Percentiles rank a stretch among this genome's conserved stretches.
Evolutionary conservation across 2,329 filamentous ascomycete genomes (phyloP).

Genomic region (Colletotrichum tamarilloi): DNA sequence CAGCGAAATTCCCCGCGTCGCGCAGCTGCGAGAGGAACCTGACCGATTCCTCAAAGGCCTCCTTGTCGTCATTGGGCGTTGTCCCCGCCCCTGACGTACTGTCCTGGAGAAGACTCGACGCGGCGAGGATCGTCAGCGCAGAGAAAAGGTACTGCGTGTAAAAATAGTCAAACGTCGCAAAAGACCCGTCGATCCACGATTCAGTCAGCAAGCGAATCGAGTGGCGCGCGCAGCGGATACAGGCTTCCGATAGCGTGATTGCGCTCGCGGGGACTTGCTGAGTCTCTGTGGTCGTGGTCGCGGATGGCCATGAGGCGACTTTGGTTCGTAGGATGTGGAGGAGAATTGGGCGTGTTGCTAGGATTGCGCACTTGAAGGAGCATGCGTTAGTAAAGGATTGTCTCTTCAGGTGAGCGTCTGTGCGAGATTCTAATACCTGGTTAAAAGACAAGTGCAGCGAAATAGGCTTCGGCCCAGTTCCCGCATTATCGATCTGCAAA

Average conservation of each 20-base stretch:
- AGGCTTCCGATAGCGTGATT: constrained; percentile 54
- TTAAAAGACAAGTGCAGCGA: constrained; percentile 49
- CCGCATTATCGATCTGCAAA: constrained; percentile 42
- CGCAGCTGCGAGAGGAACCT: constrained; percentile 52
- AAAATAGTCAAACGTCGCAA: constrained; percentile 58
- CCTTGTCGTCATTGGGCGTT: constrained; percentile 45
- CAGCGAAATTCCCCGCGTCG: constrained; percentile 52
- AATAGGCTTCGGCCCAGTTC: constrained; percentile 42
- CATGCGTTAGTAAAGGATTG: too few relatives aligned
- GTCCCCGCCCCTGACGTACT: constrained; percentile 21
- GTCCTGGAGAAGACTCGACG: constrained; percentile 51
- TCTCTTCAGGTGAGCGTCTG: too few relatives aligned
- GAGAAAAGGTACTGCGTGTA: constrained; percentile 60
- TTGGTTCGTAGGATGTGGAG: constrained; percentile 46
- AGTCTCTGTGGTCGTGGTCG: constrained; percentile 29
- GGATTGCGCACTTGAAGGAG: constrained; percentile 43
- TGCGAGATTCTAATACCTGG: constrained; percentile 34
- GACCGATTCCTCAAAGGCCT: constrained; percentile 51
- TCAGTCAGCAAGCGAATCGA: constrained; percentile 54
- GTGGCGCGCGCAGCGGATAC: constrained; percentile 57
- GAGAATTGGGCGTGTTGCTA: constrained; percentile 47
- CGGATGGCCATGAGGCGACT: constrained; percentile 35
- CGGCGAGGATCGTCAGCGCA: constrained; percentile 54
- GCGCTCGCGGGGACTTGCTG: constrained; percentile 44
- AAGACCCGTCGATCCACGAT: constrained; percentile 58